Conservation (phyloP, 352 stramenopile species). For the Phytopythium oedochilum region DNA sequence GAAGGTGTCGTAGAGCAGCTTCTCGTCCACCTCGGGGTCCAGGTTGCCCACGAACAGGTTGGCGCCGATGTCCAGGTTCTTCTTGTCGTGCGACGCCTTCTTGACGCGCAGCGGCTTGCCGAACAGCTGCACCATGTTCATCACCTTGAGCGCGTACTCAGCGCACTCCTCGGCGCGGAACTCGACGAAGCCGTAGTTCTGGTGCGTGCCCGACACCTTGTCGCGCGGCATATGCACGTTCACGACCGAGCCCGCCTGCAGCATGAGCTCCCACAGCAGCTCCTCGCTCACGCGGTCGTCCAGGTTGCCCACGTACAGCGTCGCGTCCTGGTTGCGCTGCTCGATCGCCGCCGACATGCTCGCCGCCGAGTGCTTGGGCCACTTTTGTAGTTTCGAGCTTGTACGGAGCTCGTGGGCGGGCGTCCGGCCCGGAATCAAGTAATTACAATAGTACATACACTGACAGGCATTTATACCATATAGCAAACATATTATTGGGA, state of each 20-base stretch:
- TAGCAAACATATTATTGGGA: too few species aligned
- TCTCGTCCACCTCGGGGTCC: conserved; percentile 97
- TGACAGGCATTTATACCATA: too few species aligned
- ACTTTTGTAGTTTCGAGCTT: too few species aligned
- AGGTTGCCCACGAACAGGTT: conserved; percentile 99
- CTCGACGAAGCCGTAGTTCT: conserved; percentile 99
- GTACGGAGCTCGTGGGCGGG: too few species aligned
- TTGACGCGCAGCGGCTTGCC: conserved; percentile 94
- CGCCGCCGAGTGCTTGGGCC: too few species aligned
- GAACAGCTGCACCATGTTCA: conserved; percentile 99
- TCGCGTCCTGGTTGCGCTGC: conserved; percentile 95
- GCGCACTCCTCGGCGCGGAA: conserved; percentile 96
- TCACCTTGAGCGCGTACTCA: conserved; percentile 98
- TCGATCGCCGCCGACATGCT: conserved; percentile 80
- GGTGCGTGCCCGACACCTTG: conserved; percentile 93
- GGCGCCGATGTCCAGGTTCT: conserved; percentile 96
- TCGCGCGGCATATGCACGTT: conserved; percentile 99
- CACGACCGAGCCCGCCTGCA: conserved; percentile 93
- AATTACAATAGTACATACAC: background rate
- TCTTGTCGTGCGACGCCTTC: conserved; percentile 95
- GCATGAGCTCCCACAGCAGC: conserved; percentile 96
- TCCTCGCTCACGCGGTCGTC: conserved; percentile 95
- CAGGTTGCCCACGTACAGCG: conserved; percentile 98
- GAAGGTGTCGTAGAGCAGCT: conserved; percentile 99
- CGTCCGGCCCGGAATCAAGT: too few species aligned